Percentiles rank a stretch among this genome's conserved stretches.
These are phyloP conservation scores for Aspergillus luchuensis DNA, from an alignment of 2,329 filamentous ascomycete genomes.

Conservation along the genomic window DNA sequence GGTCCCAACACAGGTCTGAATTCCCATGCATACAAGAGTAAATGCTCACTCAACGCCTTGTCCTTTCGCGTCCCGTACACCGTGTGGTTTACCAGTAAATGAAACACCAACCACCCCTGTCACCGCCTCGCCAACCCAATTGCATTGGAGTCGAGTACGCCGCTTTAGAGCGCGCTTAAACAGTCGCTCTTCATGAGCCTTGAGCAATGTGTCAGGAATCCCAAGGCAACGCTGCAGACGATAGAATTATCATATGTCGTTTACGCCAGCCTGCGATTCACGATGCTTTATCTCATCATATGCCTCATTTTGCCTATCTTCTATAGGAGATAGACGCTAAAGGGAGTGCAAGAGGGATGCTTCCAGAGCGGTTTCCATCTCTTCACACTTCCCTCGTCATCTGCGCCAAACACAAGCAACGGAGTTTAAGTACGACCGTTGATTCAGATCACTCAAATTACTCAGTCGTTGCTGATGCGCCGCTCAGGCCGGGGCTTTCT, in stretches of 20 bases:
- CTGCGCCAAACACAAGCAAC: conserved; percentile 1
- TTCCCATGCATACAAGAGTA: conserved; percentile 1
- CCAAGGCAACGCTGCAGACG: conserved; percentile 2
- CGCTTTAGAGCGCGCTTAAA: neutral
- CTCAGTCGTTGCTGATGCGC: conserved; percentile 36
- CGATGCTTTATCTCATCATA: neutral
- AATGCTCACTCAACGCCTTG: conserved; percentile 14
- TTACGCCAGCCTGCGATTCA: neutral
- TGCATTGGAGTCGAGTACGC: neutral
- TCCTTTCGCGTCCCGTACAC: conserved; percentile 13
- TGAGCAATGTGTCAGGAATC: neutral
- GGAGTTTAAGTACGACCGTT: neutral
- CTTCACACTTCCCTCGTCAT: neutral
- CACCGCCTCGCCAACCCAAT: neutral
- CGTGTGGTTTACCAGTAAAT: conserved; percentile 5
- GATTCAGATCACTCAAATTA: neutral
- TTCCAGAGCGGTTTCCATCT: conserved; percentile 8
- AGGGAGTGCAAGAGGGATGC: neutral
- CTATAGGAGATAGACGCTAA: neutral
- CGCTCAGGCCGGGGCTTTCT: conserved; percentile 56
- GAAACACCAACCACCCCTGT: neutral
- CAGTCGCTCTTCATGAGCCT: neutral
- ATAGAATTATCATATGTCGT: neutral
- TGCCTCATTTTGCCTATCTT: conserved; percentile 1
- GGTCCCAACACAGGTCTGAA: conserved; percentile 2